Percentiles rank a stretch among this genome's conserved stretches.
Conservation (phyloP, 208 protist genomes). For the Trichomonas gallinae region DNA sequence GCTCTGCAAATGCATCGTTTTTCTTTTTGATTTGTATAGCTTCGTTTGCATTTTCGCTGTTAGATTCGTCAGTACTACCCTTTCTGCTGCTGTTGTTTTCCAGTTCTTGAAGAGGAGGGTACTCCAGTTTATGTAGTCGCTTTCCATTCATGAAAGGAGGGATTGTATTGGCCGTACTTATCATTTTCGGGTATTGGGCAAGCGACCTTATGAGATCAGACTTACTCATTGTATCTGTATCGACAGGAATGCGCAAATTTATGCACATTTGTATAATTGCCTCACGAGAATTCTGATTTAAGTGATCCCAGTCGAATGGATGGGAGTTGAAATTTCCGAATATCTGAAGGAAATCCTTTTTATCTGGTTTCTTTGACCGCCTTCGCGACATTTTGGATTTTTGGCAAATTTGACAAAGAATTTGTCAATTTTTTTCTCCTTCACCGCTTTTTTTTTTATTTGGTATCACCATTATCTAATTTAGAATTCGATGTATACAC, state of each 20-base stretch:
- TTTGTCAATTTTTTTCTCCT: too few relatives aligned
- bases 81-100: background rate
- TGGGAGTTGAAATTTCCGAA: background rate
- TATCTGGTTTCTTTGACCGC: background rate
- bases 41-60: background rate
- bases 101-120: background rate
- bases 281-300: background rate
- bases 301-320: background rate
- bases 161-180: background rate
- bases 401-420: too few relatives aligned
- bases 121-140: background rate
- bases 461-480: too few relatives aligned
- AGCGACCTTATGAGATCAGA: background rate
- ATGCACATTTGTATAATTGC: background rate
- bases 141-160: background rate
- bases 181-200: background rate
- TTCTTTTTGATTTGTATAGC: background rate
- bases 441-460: too few relatives aligned
- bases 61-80: background rate
- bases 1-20: background rate
- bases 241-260: background rate
- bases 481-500: too few relatives aligned
- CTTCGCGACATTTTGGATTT: background rate
- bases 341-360: background rate
- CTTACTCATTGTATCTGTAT: background rate